Base-by-base conservation (phyloP, 306 rosid genomes). In the Comarum palustre region DNA sequence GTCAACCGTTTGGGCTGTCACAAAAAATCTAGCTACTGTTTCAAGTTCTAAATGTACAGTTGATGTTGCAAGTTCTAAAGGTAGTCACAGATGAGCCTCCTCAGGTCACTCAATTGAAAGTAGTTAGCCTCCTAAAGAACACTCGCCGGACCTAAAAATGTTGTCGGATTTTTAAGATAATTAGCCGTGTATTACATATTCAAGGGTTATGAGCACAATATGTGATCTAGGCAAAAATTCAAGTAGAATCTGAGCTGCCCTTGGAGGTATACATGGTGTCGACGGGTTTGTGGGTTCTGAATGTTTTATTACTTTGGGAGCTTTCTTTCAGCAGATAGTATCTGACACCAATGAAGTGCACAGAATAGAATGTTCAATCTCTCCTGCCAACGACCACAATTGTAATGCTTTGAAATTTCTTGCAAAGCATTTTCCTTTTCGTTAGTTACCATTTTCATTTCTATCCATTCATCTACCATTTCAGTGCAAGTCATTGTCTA, bases 1-100 rank as follows among this genome's bases (percentile, higher is more conserved):
- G 68, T 72, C 68, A 72, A 72, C 57, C 5, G 8, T 42, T 55
- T 39, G 41, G 66, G 50, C 20, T 25, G 67, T 27, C 42, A 3
- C n/a, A 72, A 1, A 72, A 1, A 34, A 45, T 4, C 8, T 36
- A 58, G 17, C 36, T 25, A 7, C 31, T 16, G 1, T 72, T 72
- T 57, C 43, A 72, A 2, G 22, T 5, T 69, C 19, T 14, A 10
- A 22, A 13, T 52, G 6, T 9, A 12, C 24, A 54, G 34, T 71
- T 71, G 75, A 52, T 62, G 5, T 17, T 34, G 67, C 43, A 34
- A 59, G 3, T 4, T 32, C 36, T 22, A 16, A 62, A 32, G 67
- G 25, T 32, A 34, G 22, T 17, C n/a, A 13, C 43, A 32, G 66
- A 32, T 61, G 5, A 61, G 5, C 11, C 1, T 31, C 43, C 25